Conservation (phyloP, 257 asterid species). For the Nicotiana sylvestris region DNA sequence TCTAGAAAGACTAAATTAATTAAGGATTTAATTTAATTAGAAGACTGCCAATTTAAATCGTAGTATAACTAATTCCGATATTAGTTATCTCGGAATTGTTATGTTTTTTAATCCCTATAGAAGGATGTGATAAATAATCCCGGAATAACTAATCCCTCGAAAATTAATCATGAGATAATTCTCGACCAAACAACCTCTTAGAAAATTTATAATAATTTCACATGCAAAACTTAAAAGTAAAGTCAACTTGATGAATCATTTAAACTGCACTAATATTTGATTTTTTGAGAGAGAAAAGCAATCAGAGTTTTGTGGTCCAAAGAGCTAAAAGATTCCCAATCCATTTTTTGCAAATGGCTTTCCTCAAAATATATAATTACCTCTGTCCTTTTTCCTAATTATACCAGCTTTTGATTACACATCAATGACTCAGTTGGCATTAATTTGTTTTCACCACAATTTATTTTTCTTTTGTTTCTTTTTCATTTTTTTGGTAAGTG, state of each 20-base stretch:
- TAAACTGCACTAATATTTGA: not conserved
- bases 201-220: not conserved
- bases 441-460: not conserved
- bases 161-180: no score
- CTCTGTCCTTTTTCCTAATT: not conserved
- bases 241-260: not conserved
- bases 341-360: not conserved
- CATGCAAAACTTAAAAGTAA: not conserved
- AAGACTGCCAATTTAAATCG: not conserved
- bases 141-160: no score
- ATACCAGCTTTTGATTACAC: not conserved
- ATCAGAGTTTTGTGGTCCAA: not conserved
- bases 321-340: not conserved
- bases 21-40: not conserved
- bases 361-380: not conserved
- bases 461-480: no score
- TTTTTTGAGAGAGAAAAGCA: not conserved
- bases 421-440: not conserved
- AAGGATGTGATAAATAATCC: no score
- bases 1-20: not conserved
- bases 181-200: not conserved
- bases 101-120: no score
- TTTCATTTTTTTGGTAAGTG: no score
- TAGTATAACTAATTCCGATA: no score
- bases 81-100: no score